These are phyloP conservation scores for Amanita muscaria DNA, from an alignment of 768 basidiomycete species.

Conservation along the genomic window DNA sequence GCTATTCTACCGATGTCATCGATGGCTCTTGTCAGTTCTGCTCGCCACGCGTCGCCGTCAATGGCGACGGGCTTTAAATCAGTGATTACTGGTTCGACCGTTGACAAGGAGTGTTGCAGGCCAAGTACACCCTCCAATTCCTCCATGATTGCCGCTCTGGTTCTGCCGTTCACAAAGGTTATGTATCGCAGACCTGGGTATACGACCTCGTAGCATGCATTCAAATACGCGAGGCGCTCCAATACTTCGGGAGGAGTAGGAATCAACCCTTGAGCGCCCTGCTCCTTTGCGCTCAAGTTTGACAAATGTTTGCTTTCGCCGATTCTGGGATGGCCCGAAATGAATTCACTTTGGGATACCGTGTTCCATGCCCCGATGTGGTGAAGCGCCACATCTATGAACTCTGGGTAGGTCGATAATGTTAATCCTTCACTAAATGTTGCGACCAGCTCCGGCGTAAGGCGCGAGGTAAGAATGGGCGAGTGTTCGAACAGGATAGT, in stretches of 20 bases:
- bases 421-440: slow-evolving; percentile 16
- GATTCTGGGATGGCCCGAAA: slow-evolving; percentile 83
- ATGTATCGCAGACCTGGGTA: slow-evolving; percentile 81
- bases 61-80: slow-evolving; percentile 29
- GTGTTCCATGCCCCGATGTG: slow-evolving; percentile 46
- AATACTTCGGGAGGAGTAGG: slow-evolving; percentile 71
- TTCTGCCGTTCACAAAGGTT: slow-evolving; percentile 86
- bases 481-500: slow-evolving; percentile 55
- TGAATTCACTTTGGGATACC: slow-evolving; percentile 48
- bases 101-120: slow-evolving; percentile 40
- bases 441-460: slow-evolving; percentile 44
- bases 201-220: slow-evolving; percentile 62
- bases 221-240: slow-evolving; percentile 63
- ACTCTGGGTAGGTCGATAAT: slow-evolving; percentile 34
- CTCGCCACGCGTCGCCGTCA: slow-evolving; percentile 43
- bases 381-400: slow-evolving; percentile 47
- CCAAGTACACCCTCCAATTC: slow-evolving; percentile 72
- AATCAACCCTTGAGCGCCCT: slow-evolving; percentile 40
- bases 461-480: slow-evolving; percentile 38
- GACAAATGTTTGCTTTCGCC: slow-evolving; percentile 76
- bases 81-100: slow-evolving; percentile 30
- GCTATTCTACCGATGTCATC: slow-evolving; percentile 71
- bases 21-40: slow-evolving; percentile 67
- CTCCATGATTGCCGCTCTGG: slow-evolving; percentile 56
- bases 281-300: slow-evolving; percentile 70